Percentiles rank a stretch among this genome's conserved stretches.
These are phyloP conservation scores for Picea glauca DNA, from an alignment of 75 land plant species.

Conservation along the genomic window DNA sequence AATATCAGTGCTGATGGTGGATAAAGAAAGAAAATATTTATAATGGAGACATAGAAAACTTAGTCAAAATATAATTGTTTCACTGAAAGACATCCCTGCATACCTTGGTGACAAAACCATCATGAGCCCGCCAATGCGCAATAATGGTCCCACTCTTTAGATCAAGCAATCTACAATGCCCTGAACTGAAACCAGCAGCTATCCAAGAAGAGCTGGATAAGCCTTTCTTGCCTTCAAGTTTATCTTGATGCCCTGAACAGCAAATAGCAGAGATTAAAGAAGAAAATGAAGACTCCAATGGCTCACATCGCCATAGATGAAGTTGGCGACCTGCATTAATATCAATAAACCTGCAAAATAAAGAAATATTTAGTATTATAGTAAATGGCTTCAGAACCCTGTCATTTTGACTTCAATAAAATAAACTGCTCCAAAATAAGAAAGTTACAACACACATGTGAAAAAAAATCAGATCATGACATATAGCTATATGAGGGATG, in stretches of 20 bases:
- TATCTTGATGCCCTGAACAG: constrained; percentile 51
- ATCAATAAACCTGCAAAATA: constrained; percentile 73
- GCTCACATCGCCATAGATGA: constrained; percentile 72
- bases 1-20: not conserved
- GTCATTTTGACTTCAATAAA: not conserved
- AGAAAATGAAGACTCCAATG: constrained; percentile 40
- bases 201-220: constrained; percentile 59
- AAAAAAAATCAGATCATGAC: not conserved
- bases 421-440: not conserved
- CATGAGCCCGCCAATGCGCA: constrained; percentile 77
- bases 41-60: not conserved
- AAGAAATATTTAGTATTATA: not conserved
- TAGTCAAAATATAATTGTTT: not conserved
- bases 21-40: constrained; percentile 9
- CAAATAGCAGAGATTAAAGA: constrained; percentile 80
- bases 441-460: not conserved
- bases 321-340: constrained; percentile 50
- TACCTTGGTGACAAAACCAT: constrained; percentile 83
- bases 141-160: constrained; percentile 64
- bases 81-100: not conserved
- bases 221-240: constrained; percentile 20
- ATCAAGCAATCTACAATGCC: constrained; percentile 74
- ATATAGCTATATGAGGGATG: no score
- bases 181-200: constrained; percentile 79
- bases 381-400: not conserved